Percentiles rank a stretch among this genome's conserved stretches.
phyloP scores from a whole-genome alignment of 768 basidiomycete genomes.

The Sarcomyxa edulis region DNA sequence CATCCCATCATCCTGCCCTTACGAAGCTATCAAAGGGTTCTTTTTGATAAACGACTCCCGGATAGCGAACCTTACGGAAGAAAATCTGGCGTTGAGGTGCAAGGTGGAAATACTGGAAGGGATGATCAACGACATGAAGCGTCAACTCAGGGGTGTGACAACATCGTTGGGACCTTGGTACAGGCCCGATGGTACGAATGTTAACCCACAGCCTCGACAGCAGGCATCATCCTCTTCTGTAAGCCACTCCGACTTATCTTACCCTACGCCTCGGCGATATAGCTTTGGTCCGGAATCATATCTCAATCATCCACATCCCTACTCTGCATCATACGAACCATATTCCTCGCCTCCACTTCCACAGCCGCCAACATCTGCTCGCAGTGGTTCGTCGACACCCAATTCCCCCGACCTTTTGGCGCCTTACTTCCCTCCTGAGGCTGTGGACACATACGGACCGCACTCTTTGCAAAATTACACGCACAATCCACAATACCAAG shows the following conservation, averaged over 20 bases:
- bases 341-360: not conserved
- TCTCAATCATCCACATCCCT: not conserved
- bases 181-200: conserved; percentile 25
- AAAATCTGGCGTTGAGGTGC: conserved; percentile 60
- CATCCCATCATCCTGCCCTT: conserved; percentile 45
- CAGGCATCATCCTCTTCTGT: too few species aligned
- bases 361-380: too few species aligned
- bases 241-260: too few species aligned
- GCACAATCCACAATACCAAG: not conserved
- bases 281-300: not conserved
- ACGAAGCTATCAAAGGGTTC: conserved; percentile 59
- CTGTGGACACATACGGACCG: conserved; percentile 9
- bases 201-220: conserved; percentile 1
- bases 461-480: conserved; percentile 1
- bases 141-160: conserved; percentile 53
- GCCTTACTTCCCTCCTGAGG: conserved; percentile 28
- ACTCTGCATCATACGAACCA: not conserved
- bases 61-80: conserved; percentile 42
- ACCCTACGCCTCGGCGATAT: not conserved
- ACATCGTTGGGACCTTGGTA: conserved; percentile 67
- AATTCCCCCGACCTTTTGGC: conserved; percentile 16
- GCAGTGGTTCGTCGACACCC: too few species aligned
- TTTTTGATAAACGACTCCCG: conserved; percentile 37
- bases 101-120: conserved; percentile 57
- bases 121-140: conserved; percentile 40